Percentiles rank a stretch among this genome's conserved stretches.
phyloP scores from a whole-genome alignment of 2,329 filamentous ascomycete species.

The Trichothecium roseum region DNA sequence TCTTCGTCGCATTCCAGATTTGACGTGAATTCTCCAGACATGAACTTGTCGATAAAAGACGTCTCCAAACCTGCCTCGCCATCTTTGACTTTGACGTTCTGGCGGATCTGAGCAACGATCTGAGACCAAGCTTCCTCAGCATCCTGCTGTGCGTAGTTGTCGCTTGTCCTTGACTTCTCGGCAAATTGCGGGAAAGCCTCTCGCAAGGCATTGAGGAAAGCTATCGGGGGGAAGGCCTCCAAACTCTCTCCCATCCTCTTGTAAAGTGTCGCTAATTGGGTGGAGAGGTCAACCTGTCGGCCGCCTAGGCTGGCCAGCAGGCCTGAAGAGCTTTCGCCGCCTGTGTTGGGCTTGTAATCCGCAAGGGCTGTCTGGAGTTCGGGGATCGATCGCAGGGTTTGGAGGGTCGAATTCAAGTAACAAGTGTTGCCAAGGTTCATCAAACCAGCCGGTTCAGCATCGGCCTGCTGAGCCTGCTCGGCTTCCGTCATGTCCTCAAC shows the following conservation, averaged over 20 bases:
- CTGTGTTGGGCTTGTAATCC: conserved; percentile 34
- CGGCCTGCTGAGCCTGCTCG: conserved; percentile 71
- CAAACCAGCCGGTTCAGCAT: conserved; percentile 78
- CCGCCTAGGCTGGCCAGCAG: conserved; percentile 33
- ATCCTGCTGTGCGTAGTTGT: conserved; percentile 93
- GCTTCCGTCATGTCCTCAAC: conserved; percentile 97
- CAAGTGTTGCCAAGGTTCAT: conserved; percentile 95
- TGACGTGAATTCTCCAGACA: conserved; percentile 73
- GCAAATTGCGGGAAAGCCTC: conserved; percentile 84
- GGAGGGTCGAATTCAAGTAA: conserved; percentile 96
- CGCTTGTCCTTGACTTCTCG: conserved; percentile 71
- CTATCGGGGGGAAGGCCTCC: conserved; percentile 70
- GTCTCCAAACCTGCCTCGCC: conserved; percentile 34
- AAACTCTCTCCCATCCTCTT: conserved; percentile 85
- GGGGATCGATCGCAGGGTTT: conserved; percentile 77
- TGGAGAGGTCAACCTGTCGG: conserved; percentile 58
- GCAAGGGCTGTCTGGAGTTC: conserved; percentile 75
- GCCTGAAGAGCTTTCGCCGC: conserved; percentile 4
- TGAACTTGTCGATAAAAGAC: conserved; percentile 83
- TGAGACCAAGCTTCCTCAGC: conserved; percentile 98
- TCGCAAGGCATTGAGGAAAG: conserved; percentile 74
- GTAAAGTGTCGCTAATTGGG: conserved; percentile 72
- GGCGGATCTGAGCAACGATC: conserved; percentile 72
- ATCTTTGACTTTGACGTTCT: conserved; percentile 61
- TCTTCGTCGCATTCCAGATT: conserved; percentile 76